Base-by-base conservation (phyloP, 2,329 filamentous ascomycete genomes). In the Elsinoe perseae region DNA sequence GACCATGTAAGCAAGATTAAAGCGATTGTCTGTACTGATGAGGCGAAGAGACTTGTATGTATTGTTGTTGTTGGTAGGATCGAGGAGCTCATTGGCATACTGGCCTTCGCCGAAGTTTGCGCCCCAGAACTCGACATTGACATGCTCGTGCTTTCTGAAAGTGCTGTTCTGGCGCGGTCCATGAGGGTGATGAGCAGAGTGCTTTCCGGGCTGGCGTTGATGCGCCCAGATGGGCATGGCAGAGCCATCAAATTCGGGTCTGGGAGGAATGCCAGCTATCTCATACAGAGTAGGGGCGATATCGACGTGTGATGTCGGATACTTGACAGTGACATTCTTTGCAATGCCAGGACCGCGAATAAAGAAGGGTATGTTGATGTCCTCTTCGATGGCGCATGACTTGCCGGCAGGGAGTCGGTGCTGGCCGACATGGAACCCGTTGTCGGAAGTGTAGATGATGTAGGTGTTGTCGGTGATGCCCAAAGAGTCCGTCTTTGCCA, bases 1-100 rank as follows among this genome's bases (percentile, higher is more conserved):
- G 0, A 86, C 81, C 0, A 81, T 77, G 62, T 87, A 87, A 59
- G 82, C 81, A 4, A 86, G 65, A 62, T 78, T 80, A 63, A 86
- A 86, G 8, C 20, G 18, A 20, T 23, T 23, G 7, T 52, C 61
- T 2, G 61, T 32, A 3, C 62, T 65, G 5, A 63, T 58, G 5
- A 68, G 32, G 7, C 66, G 60, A 2, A 68, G 56, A 1, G 65
- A 65, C 57, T 68, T 68, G 61, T 68, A 68, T 9, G 65, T 67
- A 34, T 59, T 59, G 48, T 67, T 68, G n/a, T 53, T 53, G 18
- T 36, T 36, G 5, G 28, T 34, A 9, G 28, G 48, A 4, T 60
- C 57, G 20, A 66, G 61, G 7, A 65, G 54, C 6, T 59, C 56
- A 12, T 59, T 58, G n/a, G 63, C 66, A 43, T 64, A 64, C 5